These are phyloP conservation scores for Coelastrella sp. DNA, from an alignment of 139 green algal genomes.

Conservation along the genomic window DNA sequence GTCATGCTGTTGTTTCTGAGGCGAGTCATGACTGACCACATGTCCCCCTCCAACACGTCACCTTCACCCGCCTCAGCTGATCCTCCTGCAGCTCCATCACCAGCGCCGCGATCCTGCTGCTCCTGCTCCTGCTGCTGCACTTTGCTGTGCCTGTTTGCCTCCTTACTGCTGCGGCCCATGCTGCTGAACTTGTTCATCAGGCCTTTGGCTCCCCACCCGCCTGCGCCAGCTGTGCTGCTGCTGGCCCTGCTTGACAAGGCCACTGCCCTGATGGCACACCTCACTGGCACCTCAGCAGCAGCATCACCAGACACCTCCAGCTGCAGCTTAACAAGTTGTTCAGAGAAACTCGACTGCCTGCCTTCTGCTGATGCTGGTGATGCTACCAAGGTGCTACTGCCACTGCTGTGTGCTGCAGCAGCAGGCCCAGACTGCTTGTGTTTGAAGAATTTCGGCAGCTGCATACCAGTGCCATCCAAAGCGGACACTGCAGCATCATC, in stretches of 20 bases:
- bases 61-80: not conserved
- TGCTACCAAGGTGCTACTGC: not conserved
- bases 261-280: not conserved
- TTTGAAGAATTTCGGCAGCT: not conserved
- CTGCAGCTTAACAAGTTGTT: not conserved
- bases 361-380: constrained; percentile 5
- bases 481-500: not conserved
- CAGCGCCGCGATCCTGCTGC: not conserved
- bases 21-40: constrained; percentile 31
- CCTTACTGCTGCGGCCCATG: not conserved
- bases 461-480: not conserved
- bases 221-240: not conserved
- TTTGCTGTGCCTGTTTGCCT: not conserved
- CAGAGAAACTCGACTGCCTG: not conserved
- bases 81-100: not conserved
- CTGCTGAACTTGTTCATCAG: not conserved
- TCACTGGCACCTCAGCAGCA: not conserved
- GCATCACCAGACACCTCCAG: not conserved
- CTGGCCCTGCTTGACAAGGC: not conserved
- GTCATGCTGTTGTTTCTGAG: not conserved
- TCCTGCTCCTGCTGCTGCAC: constrained; percentile 19
- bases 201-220: not conserved
- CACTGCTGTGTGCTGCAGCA: constrained; percentile 1
- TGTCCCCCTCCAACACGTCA: constrained; percentile 24
- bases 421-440: not conserved